Percentiles rank a stretch among this genome's conserved stretches.
Evolutionary conservation across 2,329 filamentous ascomycete genomes (phyloP).

Genomic region (Trichoderma polysporum): DNA sequence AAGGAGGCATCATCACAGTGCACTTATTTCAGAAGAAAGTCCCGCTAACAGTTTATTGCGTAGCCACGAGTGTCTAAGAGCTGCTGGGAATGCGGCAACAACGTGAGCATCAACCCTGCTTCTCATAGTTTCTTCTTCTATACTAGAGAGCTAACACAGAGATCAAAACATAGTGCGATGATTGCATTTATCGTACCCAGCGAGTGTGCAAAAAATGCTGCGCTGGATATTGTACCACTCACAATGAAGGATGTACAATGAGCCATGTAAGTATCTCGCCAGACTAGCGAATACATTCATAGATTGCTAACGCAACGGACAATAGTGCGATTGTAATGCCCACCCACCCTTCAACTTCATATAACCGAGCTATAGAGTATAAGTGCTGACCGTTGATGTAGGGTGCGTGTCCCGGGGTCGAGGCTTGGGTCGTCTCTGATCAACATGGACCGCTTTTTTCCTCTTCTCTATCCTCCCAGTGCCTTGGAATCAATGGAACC

Average conservation of each 20-base stretch:
- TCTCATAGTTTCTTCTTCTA: not conserved
- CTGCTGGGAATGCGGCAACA: slow-evolving; percentile 85
- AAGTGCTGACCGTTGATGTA: slow-evolving; percentile 22
- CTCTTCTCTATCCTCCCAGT: not conserved
- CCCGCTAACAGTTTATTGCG: slow-evolving; percentile 3
- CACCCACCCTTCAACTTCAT: not conserved
- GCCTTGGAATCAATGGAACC: not conserved
- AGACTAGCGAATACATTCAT: not conserved
- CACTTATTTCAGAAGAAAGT: not conserved
- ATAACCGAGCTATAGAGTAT: not conserved
- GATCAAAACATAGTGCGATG: slow-evolving; percentile 59
- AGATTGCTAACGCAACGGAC: slow-evolving; percentile 1
- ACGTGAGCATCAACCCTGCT: slow-evolving; percentile 51
- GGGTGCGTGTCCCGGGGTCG: slow-evolving; percentile 41
- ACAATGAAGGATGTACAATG: slow-evolving; percentile 78
- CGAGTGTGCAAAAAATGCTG: slow-evolving; percentile 69
- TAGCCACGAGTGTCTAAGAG: slow-evolving; percentile 62
- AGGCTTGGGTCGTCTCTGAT: slow-evolving; percentile 21
- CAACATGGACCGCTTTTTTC: not conserved
- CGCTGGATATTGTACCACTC: slow-evolving; percentile 78
- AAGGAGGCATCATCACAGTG: slow-evolving; percentile 7
- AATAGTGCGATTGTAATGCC: slow-evolving; percentile 15
- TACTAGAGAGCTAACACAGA: slow-evolving; percentile 12
- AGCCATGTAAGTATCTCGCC: slow-evolving; percentile 48
- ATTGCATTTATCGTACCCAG: slow-evolving; percentile 72